Evolutionary conservation across 768 basidiomycete genomes (phyloP).

Genomic region (Sistotremastrum niveocremeum): DNA sequence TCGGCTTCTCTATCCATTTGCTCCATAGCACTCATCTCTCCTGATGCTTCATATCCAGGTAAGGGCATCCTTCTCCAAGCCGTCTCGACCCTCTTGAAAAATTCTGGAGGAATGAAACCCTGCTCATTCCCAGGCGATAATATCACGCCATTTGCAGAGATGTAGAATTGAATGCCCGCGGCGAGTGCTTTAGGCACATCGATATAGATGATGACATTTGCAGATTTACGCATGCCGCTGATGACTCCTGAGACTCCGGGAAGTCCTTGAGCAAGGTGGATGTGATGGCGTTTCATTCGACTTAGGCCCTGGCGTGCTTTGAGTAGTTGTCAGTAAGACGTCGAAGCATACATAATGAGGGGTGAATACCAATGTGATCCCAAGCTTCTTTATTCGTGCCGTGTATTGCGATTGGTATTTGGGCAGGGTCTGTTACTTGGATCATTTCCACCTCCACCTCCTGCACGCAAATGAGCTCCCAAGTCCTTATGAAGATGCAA

Average conservation of each 20-base stretch:
- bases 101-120: constrained; percentile 47
- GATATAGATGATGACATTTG: constrained; percentile 73
- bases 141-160: constrained; percentile 81
- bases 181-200: constrained; percentile 57
- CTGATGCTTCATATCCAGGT: too few species aligned
- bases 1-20: too few species aligned
- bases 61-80: background rate
- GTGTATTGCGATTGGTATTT: constrained; percentile 75
- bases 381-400: constrained; percentile 63
- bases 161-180: constrained; percentile 56
- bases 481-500: background rate
- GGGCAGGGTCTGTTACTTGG: constrained; percentile 38
- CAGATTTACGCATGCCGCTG: constrained; percentile 73
- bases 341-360: background rate
- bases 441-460: constrained; percentile 53
- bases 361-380: constrained; percentile 46
- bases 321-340: background rate
- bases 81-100: constrained; percentile 57
- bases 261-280: constrained; percentile 80
- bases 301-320: constrained; percentile 61
- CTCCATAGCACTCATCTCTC: too few species aligned
- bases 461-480: constrained; percentile 24
- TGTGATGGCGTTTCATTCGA: constrained; percentile 80
- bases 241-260: constrained; percentile 44
- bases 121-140: constrained; percentile 63